A percentile compares a stretch with the other conserved stretches of the same genome.
phyloP scores from a whole-genome alignment of 2,329 filamentous ascomycete species.

The Ciborinia camelliae region DNA sequence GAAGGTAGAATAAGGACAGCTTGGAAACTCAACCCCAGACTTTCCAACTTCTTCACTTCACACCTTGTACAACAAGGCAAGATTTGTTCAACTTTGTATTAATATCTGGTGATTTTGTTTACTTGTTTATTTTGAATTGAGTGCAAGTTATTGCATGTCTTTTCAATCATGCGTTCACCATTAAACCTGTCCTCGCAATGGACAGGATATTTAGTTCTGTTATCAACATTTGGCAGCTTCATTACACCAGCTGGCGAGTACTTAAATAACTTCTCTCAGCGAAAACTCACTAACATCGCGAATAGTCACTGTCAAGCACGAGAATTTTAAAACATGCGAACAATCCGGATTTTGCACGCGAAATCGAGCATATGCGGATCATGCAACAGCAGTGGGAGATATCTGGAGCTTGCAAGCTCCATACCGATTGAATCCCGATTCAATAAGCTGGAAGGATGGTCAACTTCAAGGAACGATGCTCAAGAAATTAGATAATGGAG shows the following conservation, averaged over 20 bases:
- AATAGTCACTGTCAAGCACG: slow-evolving; percentile 81
- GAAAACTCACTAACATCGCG: slow-evolving; percentile 20
- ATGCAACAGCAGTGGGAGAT: slow-evolving; percentile 59
- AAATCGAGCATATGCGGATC: slow-evolving; percentile 85
- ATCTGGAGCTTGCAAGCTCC: slow-evolving; percentile 66
- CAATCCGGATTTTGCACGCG: slow-evolving; percentile 97
- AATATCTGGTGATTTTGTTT: too few relatives aligned
- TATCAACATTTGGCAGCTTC: slow-evolving; percentile 57
- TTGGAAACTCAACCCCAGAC: slow-evolving; percentile 20
- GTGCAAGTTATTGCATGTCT: slow-evolving; percentile 15
- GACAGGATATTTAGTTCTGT: slow-evolving; percentile 60
- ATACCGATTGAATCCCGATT: slow-evolving; percentile 70
- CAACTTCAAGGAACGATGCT: slow-evolving; percentile 76
- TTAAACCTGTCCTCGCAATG: slow-evolving; percentile 54
- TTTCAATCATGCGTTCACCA: slow-evolving; percentile 29
- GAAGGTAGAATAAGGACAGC: slow-evolving; percentile 24
- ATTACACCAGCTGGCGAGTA: slow-evolving; percentile 62
- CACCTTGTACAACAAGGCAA: too few relatives aligned
- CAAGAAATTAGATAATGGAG: slow-evolving; percentile 68
- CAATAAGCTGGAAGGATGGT: slow-evolving; percentile 73
- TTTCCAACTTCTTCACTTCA: too few relatives aligned
- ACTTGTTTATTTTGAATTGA: neutral
- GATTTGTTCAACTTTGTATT: too few relatives aligned
- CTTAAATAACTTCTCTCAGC: neutral
- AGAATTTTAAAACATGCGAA: slow-evolving; percentile 95